Evolutionary conservation across 495 filamentous ascomycete species (phyloP), one percentile per base, ranked within the genome.

Genomic region (Penicillium cinerascens): DNA sequence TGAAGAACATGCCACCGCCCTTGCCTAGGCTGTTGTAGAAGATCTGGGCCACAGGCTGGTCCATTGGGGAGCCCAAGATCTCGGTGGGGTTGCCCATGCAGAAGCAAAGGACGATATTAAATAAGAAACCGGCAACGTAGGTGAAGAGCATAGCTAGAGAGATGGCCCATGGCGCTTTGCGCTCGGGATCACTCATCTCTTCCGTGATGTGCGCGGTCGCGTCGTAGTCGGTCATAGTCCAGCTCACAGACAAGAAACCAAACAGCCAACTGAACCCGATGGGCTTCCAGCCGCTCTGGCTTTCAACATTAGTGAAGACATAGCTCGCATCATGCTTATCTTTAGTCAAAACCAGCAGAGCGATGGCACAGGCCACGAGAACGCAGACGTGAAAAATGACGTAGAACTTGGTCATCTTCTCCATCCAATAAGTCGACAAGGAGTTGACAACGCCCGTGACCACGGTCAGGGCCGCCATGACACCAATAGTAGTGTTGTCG

Each of bases 201-300:
- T 86, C 83, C 17, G 82, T 76, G 44, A 85, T 85, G 47, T 82
- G 80, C 3, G 80, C 78, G 10, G 79, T 82, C 4, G 79, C 79
- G 60, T 83, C 81, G 54, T 82, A 66, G 36, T 64, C 63, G 4
- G 79, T 84, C 78, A 82, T 83, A 38, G 81, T 85, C 83, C 85
- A 88, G 0, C 81, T 80, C 22, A 85, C 85, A 8, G 81, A 82
- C 20, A 88, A 66, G 61, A 86, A 87, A 18, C 85, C 85, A 52
- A 88, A 86, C 26, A 88, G 60, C 61, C 84, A 87, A n/a, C 79
- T 80, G 60, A 84, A 87, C 6, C 84, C 85, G 20, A 74, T 70
- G 6, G 81, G 84, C 0, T 51, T 75, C 85, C 85, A 88, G 11
- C 84, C 84, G 0, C 78, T 84, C 9, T 64, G 71, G 26, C 82